Evolutionary conservation across 768 basidiomycete genomes (phyloP).

Genomic region (Terana coerulea): DNA sequence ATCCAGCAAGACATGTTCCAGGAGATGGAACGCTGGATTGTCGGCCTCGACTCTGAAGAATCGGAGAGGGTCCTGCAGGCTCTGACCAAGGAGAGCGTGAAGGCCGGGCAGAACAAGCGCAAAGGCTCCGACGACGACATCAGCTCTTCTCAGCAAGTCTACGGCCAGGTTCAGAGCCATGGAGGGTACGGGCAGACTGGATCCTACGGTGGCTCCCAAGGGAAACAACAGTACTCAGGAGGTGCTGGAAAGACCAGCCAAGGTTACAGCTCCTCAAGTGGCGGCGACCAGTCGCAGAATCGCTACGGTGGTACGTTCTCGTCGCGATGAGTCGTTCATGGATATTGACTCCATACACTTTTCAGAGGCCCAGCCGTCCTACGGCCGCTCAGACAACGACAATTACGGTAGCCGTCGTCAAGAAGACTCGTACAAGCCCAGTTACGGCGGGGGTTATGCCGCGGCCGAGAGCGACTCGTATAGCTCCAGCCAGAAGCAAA

Average conservation of each 20-base stretch:
- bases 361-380: background rate
- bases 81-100: slow-evolving; percentile 56
- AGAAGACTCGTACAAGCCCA: background rate
- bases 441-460: background rate
- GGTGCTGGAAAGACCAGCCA: background rate
- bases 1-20: slow-evolving; percentile 63
- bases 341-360: background rate
- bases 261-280: too few species aligned
- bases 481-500: too few species aligned
- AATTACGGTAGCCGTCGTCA: background rate
- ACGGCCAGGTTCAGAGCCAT: slow-evolving; percentile 12
- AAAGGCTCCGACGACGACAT: slow-evolving; percentile 41
- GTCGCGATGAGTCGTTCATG: too few species aligned
- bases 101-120: slow-evolving; percentile 54
- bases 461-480: background rate
- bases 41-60: slow-evolving; percentile 41
- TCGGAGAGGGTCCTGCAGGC: slow-evolving; percentile 40
- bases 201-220: background rate
- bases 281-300: too few species aligned
- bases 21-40: slow-evolving; percentile 50
- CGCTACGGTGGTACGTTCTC: too few species aligned
- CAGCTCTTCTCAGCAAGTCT: slow-evolving; percentile 15
- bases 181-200: background rate
- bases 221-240: background rate
- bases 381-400: slow-evolving; percentile 7